Evolutionary conservation across 345 rosid species (phyloP).

Genomic region (Ceriops tagal): DNA sequence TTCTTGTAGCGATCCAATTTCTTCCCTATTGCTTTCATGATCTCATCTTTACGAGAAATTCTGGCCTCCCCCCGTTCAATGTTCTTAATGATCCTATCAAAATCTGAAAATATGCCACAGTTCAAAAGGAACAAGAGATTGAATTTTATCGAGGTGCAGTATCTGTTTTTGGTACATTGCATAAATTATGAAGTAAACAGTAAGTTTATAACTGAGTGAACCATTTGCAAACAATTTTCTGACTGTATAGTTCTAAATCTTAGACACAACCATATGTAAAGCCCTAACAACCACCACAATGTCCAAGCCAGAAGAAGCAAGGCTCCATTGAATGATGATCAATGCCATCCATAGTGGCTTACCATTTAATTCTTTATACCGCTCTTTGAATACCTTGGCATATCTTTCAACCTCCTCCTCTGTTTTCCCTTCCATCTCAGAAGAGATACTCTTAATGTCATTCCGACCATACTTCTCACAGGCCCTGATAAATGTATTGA

Average conservation of each 20-base stretch:
- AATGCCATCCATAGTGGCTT: conserved; percentile 10
- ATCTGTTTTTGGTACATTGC: too few species aligned
- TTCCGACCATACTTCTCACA: conserved; percentile 96
- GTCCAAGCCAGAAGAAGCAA: not conserved
- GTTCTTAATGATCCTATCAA: conserved; percentile 92
- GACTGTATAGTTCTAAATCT: not conserved
- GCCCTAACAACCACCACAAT: too few species aligned
- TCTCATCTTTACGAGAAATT: conserved; percentile 93
- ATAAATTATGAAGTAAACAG: too few species aligned
- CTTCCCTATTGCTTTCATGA: conserved; percentile 98
- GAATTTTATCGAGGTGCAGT: too few species aligned
- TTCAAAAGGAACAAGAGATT: not conserved
- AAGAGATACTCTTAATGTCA: conserved; percentile 71
- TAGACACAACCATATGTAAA: too few species aligned
- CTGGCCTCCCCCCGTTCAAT: conserved; percentile 97
- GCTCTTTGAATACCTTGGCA: conserved; percentile 77
- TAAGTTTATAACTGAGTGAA: not conserved
- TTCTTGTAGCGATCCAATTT: conserved; percentile 96
- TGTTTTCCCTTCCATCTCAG: conserved; percentile 95
- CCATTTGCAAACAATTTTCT: not conserved
- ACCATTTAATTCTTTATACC: conserved; percentile 87
- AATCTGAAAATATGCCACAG: conserved; percentile 43
- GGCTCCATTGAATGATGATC: not conserved
- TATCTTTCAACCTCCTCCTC: conserved; percentile 93
- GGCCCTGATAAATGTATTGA: conserved; percentile 80